Evolutionary conservation across 2,329 filamentous ascomycete species (phyloP).

Genomic region (Verticillium isaacii): DNA sequence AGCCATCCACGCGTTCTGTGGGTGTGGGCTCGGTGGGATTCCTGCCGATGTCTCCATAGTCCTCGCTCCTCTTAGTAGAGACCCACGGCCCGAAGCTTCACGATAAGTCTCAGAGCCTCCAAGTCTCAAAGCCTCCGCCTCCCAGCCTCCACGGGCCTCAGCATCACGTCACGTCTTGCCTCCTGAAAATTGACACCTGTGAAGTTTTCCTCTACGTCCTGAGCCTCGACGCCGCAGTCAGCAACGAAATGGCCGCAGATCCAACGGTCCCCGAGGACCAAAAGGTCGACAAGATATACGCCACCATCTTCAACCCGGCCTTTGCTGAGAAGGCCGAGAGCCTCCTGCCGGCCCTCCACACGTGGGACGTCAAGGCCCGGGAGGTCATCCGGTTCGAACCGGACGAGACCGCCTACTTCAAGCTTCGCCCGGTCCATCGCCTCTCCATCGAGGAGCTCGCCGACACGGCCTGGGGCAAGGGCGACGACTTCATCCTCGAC

Average conservation of each 20-base stretch:
- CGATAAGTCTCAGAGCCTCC: no score
- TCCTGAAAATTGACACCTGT: no score
- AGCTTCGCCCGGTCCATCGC: not conserved
- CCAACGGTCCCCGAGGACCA: not conserved
- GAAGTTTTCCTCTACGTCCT: no score
- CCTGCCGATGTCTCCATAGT: no score
- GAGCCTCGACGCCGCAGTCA: no score
- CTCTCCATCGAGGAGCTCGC: slow-evolving; percentile 11
- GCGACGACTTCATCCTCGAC: slow-evolving; percentile 24
- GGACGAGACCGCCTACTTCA: not conserved
- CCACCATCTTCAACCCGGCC: not conserved
- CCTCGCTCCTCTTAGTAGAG: no score
- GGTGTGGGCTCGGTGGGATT: no score
- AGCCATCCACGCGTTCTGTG: no score
- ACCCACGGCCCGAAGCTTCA: no score
- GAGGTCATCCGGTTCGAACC: not conserved
- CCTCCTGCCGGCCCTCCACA: not conserved
- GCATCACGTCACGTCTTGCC: no score
- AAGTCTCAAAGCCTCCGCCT: no score
- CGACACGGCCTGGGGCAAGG: slow-evolving; percentile 17
- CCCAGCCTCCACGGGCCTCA: no score
- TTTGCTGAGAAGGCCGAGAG: not conserved
- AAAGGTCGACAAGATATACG: not conserved
- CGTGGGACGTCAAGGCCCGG: not conserved
- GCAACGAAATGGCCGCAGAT: not conserved